A percentile compares a stretch with the other conserved stretches of the same genome.
Evolutionary conservation across 345 rosid genomes (phyloP).

Genomic region (Jatropha curcas): DNA sequence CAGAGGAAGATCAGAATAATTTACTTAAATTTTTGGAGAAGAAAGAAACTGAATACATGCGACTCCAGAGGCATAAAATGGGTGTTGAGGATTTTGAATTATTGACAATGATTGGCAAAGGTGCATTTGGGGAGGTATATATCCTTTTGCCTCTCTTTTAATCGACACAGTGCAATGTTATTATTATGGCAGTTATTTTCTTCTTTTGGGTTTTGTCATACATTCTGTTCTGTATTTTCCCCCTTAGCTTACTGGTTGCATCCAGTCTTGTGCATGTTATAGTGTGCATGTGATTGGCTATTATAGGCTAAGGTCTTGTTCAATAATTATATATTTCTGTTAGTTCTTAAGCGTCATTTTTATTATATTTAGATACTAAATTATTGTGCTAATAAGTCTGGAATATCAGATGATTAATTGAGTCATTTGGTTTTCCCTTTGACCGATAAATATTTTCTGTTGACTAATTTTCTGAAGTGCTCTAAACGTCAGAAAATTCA

Average conservation of each 20-base stretch:
- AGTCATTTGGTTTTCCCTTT: no score
- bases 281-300: background rate
- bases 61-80: conserved; percentile 93
- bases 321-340: background rate
- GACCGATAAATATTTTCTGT: no score
- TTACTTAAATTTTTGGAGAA: conserved; percentile 85
- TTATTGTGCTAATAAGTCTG: background rate
- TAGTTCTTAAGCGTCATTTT: background rate
- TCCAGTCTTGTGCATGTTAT: background rate
- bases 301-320: background rate
- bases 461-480: no score
- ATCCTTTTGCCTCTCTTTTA: background rate
- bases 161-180: background rate
- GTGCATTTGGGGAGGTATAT: conserved; percentile 84
- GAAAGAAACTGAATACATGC: conserved; percentile 97
- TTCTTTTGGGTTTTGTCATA: background rate
- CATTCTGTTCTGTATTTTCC: background rate
- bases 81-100: conserved; percentile 91
- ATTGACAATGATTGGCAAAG: conserved; percentile 81
- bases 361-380: background rate
- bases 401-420: background rate
- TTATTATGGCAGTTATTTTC: background rate
- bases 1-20: conserved; percentile 94
- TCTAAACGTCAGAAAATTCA: no score
- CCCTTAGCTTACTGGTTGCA: background rate